Conservation (phyloP, 768 basidiomycete species). For the Calocybe cyanea region DNA sequence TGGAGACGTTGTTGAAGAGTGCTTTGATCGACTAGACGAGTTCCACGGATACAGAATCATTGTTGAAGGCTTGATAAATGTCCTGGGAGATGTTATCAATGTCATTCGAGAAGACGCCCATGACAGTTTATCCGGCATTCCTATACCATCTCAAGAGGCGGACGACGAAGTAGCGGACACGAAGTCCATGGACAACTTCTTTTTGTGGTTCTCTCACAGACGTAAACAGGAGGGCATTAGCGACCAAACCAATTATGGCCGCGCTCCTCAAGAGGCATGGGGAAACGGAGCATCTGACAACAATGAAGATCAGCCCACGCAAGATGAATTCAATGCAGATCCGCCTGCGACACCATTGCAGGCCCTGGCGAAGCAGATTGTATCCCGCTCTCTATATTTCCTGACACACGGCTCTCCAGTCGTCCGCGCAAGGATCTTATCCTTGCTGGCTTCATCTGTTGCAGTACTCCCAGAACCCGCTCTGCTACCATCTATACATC, state of each 20-base stretch:
- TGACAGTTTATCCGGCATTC: slow-evolving; percentile 15
- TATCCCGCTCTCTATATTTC: slow-evolving; percentile 84
- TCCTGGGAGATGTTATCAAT: slow-evolving; percentile 79
- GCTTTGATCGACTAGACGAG: slow-evolving; percentile 94
- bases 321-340: slow-evolving; percentile 39
- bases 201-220: slow-evolving; percentile 61
- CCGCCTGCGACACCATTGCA: slow-evolving; percentile 67
- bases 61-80: slow-evolving; percentile 85
- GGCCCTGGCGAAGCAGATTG: slow-evolving; percentile 75
- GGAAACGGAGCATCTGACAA: slow-evolving; percentile 25
- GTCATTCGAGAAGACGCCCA: slow-evolving; percentile 61
- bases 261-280: slow-evolving; percentile 59
- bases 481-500: slow-evolving; percentile 81
- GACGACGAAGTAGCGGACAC: not conserved
- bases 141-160: slow-evolving; percentile 8
- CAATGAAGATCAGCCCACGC: slow-evolving; percentile 19
- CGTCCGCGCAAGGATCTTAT: slow-evolving; percentile 81
- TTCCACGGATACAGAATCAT: slow-evolving; percentile 89
- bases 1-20: slow-evolving; percentile 93
- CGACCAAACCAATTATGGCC: slow-evolving; percentile 50
- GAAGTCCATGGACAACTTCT: slow-evolving; percentile 45
- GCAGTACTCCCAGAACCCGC: slow-evolving; percentile 69
- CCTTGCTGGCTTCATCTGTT: slow-evolving; percentile 68
- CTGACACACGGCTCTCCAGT: slow-evolving; percentile 85
- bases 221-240: slow-evolving; percentile 29